phyloP scores from a whole-genome alignment of 2,329 filamentous ascomycete genomes.

The Curvularia eragrostidis region DNA sequence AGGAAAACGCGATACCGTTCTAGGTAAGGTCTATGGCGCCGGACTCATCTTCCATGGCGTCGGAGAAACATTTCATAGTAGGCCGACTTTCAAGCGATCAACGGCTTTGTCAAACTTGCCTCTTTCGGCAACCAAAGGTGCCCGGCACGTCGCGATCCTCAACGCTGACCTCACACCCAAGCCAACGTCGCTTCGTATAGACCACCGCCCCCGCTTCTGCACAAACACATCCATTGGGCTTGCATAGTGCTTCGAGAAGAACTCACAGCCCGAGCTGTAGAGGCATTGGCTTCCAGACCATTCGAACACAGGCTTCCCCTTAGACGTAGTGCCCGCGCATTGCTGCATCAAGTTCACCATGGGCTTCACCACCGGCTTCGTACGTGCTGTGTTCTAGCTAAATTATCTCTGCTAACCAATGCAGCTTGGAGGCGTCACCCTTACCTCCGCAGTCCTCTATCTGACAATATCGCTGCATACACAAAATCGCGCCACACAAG shows the following conservation, averaged over 20 bases:
- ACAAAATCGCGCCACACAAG: slow-evolving; percentile 56
- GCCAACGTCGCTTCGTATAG: slow-evolving; percentile 4
- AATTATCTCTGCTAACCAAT: background rate
- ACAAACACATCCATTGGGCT: background rate
- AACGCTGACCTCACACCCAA: slow-evolving; percentile 17
- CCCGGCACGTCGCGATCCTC: slow-evolving; percentile 14
- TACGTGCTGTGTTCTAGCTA: slow-evolving; percentile 34
- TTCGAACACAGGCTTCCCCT: background rate
- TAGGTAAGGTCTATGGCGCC: background rate
- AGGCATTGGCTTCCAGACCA: slow-evolving; percentile 17
- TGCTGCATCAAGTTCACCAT: slow-evolving; percentile 40
- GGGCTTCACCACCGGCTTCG: slow-evolving; percentile 61
- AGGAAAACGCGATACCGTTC: background rate
- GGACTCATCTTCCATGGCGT: background rate
- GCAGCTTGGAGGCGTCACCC: slow-evolving; percentile 59
- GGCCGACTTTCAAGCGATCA: background rate
- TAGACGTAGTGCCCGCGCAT: background rate
- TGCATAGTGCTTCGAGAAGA: background rate
- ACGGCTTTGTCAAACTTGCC: slow-evolving; percentile 9
- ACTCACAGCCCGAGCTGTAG: background rate
- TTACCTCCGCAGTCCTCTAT: slow-evolving; percentile 55
- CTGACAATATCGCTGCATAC: slow-evolving; percentile 53
- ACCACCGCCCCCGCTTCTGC: background rate
- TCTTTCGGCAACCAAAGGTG: slow-evolving; percentile 7
- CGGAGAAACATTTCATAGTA: background rate